Base-by-base conservation (phyloP, 805 yeast species). In the Ogataea paradorogensis region DNA sequence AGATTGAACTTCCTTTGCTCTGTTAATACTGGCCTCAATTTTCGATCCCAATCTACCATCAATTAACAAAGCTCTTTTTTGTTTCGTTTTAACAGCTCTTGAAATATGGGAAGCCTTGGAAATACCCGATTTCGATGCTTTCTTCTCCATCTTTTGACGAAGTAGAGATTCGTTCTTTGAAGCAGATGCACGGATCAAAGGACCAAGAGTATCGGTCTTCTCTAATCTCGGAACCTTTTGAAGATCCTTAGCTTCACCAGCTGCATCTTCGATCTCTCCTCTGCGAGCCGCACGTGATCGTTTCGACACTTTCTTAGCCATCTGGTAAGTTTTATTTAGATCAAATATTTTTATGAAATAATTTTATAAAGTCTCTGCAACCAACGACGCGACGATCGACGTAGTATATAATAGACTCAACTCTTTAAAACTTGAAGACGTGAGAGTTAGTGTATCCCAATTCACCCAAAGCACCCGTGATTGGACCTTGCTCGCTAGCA, bases 401-500 rank as follows among this genome's bases (percentile, higher is more conserved):
- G 40, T 30, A 33, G n/a, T n/a, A n/a, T n/a, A n/a, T n/a, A n/a
- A n/a, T n/a, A n/a, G n/a, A n/a, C n/a, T n/a, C n/a, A 26, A 14
- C 35, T 9, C 3, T 20, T 14, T 77, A 90, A 61, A 86, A 90
- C 71, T 93, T 93, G 71, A 78, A 91, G 39, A 93, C 98, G 57
- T 85, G 80, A 43, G 84, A 88, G 69, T 84, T 83, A 64, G 77
- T 69, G 80, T 74, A 90, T 38, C 97, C 97, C 51, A 93, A 76
- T 32, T 91, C 97, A 55, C 79, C 79, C 61, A 93, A 78, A 36
- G 82, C 79, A 59, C 99, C 99, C 21, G 82, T 71, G 42, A 93
- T 76, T 67, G 86, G 96, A 67, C 99, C 99, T 74, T 93, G 99
- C 61, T 90, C 97, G 40, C 81, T 56, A 53, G 96, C 95, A 36